phyloP scores from a whole-genome alignment of 768 basidiomycete species.

The Lactifluus volemus region DNA sequence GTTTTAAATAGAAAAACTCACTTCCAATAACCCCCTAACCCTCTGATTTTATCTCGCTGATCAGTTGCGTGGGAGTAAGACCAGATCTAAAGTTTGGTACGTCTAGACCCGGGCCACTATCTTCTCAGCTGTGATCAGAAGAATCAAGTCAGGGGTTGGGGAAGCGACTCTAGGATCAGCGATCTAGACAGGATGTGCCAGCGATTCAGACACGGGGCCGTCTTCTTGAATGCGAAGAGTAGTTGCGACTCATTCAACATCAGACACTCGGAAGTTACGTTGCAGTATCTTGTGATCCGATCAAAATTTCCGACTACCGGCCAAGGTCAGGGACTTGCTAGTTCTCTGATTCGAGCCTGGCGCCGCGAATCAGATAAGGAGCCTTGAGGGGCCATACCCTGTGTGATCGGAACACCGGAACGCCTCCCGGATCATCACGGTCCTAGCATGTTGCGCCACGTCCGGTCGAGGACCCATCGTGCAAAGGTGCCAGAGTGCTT shows the following conservation, averaged over 20 bases:
- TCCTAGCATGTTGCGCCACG: conserved; percentile 79
- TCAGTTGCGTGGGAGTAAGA: background rate
- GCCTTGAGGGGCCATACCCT: background rate
- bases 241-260: background rate
- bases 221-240: background rate
- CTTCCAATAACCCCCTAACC: background rate
- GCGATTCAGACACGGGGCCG: background rate
- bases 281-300: background rate
- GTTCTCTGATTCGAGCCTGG: too few species aligned
- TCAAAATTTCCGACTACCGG: background rate
- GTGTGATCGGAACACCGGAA: too few species aligned
- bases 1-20: background rate
- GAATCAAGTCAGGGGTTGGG: background rate
- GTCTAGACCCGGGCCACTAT: too few species aligned
- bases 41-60: background rate
- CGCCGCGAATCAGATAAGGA: background rate
- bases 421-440: too few species aligned
- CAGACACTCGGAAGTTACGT: background rate
- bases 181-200: background rate
- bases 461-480: conserved; percentile 68
- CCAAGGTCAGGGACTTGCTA: too few species aligned
- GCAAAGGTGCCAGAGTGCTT: conserved; percentile 39
- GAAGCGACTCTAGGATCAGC: background rate
- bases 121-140: background rate
- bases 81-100: background rate